A percentile compares a stretch with the other conserved stretches of the same genome.
These are phyloP conservation scores for Trichothecium sympodiale DNA, from an alignment of 2,329 filamentous ascomycete genomes.

Conservation along the genomic window DNA sequence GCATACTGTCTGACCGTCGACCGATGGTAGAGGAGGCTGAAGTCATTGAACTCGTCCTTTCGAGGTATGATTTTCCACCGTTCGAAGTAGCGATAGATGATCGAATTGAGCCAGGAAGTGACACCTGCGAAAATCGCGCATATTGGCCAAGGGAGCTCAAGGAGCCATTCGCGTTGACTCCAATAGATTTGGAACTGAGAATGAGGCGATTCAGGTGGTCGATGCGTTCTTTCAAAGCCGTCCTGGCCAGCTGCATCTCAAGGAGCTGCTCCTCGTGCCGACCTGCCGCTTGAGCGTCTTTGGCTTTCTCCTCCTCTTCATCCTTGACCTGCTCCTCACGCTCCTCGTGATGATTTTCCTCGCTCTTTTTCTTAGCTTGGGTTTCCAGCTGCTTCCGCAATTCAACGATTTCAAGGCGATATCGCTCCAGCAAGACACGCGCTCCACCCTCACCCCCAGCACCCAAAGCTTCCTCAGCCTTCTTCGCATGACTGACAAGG, in stretches of 20 bases:
- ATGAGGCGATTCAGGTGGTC: slow-evolving; percentile 94
- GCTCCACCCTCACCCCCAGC: slow-evolving; percentile 75
- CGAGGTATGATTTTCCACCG: slow-evolving; percentile 37
- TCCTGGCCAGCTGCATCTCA: slow-evolving; percentile 94
- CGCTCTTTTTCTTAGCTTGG: slow-evolving; percentile 60
- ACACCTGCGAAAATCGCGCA: slow-evolving; percentile 50
- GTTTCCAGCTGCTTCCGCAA: slow-evolving; percentile 69
- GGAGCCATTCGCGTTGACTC: slow-evolving; percentile 72
- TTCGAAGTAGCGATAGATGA: slow-evolving; percentile 61
- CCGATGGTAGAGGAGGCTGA: slow-evolving; percentile 52
- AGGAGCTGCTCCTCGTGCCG: slow-evolving; percentile 95
- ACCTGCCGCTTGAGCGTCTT: slow-evolving; percentile 70
- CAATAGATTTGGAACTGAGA: slow-evolving; percentile 87
- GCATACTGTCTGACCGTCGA: slow-evolving; percentile 34
- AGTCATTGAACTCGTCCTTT: slow-evolving; percentile 56
- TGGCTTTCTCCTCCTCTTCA: slow-evolving; percentile 59
- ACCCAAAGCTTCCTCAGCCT: slow-evolving; percentile 78
- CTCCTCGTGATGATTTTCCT: slow-evolving; percentile 13
- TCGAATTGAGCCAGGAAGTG: slow-evolving; percentile 44
- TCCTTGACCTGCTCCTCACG: slow-evolving; percentile 51
- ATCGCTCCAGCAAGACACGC: slow-evolving; percentile 79
- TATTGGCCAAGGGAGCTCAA: slow-evolving; percentile 56
- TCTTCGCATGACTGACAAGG: slow-evolving; percentile 94
- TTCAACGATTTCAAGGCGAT: slow-evolving; percentile 84
- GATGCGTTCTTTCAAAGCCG: slow-evolving; percentile 91